Percentiles rank a stretch among this genome's conserved stretches.
phyloP scores from a whole-genome alignment of 2,329 filamentous ascomycete species.

The Xylaria sp. region DNA sequence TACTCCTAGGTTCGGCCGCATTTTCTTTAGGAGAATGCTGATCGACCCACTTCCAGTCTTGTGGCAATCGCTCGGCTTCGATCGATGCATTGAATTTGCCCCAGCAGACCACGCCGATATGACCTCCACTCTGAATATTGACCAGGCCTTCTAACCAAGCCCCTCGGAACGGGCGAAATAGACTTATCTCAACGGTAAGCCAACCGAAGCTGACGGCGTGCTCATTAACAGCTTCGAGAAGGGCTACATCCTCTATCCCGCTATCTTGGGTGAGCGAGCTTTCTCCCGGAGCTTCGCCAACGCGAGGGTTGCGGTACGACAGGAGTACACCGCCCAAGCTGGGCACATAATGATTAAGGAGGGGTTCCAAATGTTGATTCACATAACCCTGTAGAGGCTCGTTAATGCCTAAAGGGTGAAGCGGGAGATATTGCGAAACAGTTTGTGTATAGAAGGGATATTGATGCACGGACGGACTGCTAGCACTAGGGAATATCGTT shows the following conservation, averaged over 20 bases:
- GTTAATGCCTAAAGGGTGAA: constrained; percentile 77
- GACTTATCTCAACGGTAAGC: constrained; percentile 85
- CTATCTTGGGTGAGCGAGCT: constrained; percentile 62
- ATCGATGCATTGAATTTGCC: constrained; percentile 94
- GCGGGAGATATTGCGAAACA: constrained; percentile 81
- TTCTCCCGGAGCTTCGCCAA: constrained; percentile 68
- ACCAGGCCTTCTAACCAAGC: constrained; percentile 82
- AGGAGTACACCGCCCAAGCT: constrained; percentile 79
- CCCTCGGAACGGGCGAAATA: constrained; percentile 81
- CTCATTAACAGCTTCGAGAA: constrained; percentile 73
- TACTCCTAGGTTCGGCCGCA: constrained; percentile 41
- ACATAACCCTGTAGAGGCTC: constrained; percentile 77
- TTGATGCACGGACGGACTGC: constrained; percentile 47
- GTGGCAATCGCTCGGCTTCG: constrained; percentile 78
- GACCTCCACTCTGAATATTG: constrained; percentile 87
- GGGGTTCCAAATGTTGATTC: constrained; percentile 78
- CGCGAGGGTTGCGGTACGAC: constrained; percentile 74
- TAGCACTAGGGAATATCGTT: constrained; percentile 1
- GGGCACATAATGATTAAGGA: constrained; percentile 81
- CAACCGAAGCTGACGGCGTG: constrained; percentile 89
- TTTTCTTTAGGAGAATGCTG: constrained; percentile 55
- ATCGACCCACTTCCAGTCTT: constrained; percentile 82
- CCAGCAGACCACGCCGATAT: constrained; percentile 88
- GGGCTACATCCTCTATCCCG: constrained; percentile 57
- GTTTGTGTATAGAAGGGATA: constrained; percentile 84